These are phyloP conservation scores for Xerocomellus amylosporus DNA, from an alignment of 768 basidiomycete species.

Conservation along the genomic window DNA sequence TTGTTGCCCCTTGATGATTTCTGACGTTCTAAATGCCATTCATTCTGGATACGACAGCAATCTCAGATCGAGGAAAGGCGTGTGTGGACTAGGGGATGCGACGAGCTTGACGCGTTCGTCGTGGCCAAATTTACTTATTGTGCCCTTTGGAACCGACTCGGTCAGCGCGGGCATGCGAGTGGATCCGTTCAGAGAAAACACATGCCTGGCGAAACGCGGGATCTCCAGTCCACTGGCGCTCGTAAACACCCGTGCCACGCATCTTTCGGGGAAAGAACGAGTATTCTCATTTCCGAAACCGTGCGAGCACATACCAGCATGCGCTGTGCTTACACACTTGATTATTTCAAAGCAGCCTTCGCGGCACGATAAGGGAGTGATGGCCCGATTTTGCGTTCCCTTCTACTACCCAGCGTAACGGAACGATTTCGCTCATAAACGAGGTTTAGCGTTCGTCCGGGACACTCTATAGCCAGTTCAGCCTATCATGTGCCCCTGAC, in stretches of 20 bases:
- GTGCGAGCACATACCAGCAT: background rate
- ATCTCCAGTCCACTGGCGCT: conserved; percentile 8
- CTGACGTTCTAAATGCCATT: conserved; percentile 3
- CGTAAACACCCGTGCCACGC: conserved; percentile 11
- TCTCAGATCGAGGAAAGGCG: conserved; percentile 19
- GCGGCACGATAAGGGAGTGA: conserved; percentile 11
- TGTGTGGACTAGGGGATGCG: background rate
- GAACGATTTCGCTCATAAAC: conserved; percentile 12
- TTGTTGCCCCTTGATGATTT: conserved; percentile 12
- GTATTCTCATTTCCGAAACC: conserved; percentile 21
- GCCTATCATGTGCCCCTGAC: conserved; percentile 9
- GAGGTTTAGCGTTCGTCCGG: conserved; percentile 7
- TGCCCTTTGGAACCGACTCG: background rate
- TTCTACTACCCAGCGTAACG: conserved; percentile 8
- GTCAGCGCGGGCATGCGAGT: background rate
- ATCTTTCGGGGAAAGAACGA: conserved; percentile 7
- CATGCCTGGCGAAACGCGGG: conserved; percentile 2
- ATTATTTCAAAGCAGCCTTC: conserved; percentile 15
- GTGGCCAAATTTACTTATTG: background rate
- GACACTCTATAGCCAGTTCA: conserved; percentile 28
- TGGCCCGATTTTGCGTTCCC: conserved; percentile 7
- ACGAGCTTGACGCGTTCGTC: background rate
- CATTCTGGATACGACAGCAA: conserved; percentile 7
- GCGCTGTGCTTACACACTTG: conserved; percentile 3
- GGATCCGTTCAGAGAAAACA: conserved; percentile 4